Base-by-base conservation (phyloP, 2,329 filamentous ascomycete genomes). In the Malbranchea cinnamomea region DNA sequence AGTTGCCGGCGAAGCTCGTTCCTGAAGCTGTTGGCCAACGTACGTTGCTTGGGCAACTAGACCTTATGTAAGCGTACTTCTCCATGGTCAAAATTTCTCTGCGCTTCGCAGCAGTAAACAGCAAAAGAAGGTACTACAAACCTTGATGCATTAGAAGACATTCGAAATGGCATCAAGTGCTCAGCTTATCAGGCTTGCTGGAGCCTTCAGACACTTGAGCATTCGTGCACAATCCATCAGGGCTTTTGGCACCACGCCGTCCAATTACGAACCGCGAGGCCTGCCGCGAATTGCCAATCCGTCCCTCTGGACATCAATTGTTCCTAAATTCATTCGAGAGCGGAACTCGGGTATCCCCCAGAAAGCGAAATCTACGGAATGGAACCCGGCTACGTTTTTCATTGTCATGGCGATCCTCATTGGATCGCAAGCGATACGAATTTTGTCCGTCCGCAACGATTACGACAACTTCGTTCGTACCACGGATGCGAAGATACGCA, bases 401-500 rank as follows among this genome's bases (percentile, higher is more conserved):
- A 81, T 87, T 42, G 62, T 75, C 44, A 81, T 87, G 39, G 84
- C 84, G 46, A 62, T 84, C 23, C 67, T 95, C 39, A 87, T 95
- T 40, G 91, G 91, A 3, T 93, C 83, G 37, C 92, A 94, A 65
- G 81, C 87, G 9, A 94, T 98, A 44, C 81, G 94, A 46, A 80
- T 89, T 66, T 77, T 98, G 47, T 67, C 74, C 20, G 53, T 95
- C 44, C 78, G 76, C 44, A 80, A 79, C 43, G 76, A 85, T 29
- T 78, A 75, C 47, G 64, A 67, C 18, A 71, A 74, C 6, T 85
- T 79, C 44, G 71, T 66, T 47, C 72, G 85, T 29, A 73, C 74
- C 41, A 76, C 84, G 4, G 80, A 93, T 42, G 74, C 80, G 5
- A 78, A 80, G 48, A 79, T 98, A 38, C 68, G 66, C 2, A 49